These are phyloP conservation scores for Blastomyces silverae DNA, from an alignment of 2,329 filamentous ascomycete genomes.

Conservation along the genomic window DNA sequence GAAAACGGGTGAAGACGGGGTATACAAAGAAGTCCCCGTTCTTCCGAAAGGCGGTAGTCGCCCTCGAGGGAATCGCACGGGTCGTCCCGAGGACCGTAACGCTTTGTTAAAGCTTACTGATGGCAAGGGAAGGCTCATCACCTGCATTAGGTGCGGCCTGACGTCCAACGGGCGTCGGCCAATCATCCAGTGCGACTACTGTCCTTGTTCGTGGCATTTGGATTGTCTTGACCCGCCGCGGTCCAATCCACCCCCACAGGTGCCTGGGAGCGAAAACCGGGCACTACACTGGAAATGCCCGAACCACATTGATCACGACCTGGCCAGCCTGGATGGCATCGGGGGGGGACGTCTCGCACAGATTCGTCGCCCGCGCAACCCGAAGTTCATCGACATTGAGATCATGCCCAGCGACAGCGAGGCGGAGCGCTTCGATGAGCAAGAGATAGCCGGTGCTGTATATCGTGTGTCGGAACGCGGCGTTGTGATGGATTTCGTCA, in stretches of 20 bases:
- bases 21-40: conserved; percentile 62
- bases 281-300: conserved; percentile 80
- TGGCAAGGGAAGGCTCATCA: conserved; percentile 63
- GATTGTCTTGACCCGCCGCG: conserved; percentile 85
- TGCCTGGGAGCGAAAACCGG: conserved; percentile 44
- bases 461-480: conserved; percentile 59
- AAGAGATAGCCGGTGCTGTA: conserved; percentile 56
- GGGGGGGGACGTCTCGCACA: conserved; percentile 38
- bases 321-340: conserved; percentile 52
- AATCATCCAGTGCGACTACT: conserved; percentile 82
- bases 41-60: conserved; percentile 22
- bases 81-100: conserved; percentile 23
- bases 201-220: conserved; percentile 77
- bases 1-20: conserved; percentile 65
- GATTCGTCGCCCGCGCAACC: conserved; percentile 32
- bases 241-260: conserved; percentile 63
- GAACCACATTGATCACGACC: conserved; percentile 71
- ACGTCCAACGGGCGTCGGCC: conserved; percentile 58
- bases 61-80: conserved; percentile 15
- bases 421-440: conserved; percentile 51
- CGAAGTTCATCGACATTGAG: conserved; percentile 62
- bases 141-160: conserved; percentile 70
- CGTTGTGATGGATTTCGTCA: conserved; percentile 66
- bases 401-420: conserved; percentile 52
- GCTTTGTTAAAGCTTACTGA: conserved; percentile 54